Percentiles rank a stretch among this genome's conserved stretches.
Conservation (phyloP, 495 filamentous ascomycete genomes). For the Trichoderma reesei region DNA sequence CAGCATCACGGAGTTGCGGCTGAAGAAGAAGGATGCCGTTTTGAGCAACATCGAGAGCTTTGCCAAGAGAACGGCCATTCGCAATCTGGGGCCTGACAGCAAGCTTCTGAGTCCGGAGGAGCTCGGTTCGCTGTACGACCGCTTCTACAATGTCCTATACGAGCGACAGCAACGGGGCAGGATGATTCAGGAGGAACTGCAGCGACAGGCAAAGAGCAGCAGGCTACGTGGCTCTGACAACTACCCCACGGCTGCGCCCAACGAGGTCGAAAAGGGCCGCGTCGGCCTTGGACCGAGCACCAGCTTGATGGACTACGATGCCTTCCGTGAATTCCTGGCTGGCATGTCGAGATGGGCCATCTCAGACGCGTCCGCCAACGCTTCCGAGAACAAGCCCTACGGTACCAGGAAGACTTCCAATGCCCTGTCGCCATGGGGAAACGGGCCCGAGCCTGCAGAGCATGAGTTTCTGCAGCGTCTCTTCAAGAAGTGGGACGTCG, state of each 20-base stretch:
- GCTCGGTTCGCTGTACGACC: conserved; percentile 79
- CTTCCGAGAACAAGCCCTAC: conserved; percentile 35
- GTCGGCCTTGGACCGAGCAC: conserved; percentile 82
- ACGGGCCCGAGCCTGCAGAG: conserved; percentile 73
- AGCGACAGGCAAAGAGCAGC: conserved; percentile 50
- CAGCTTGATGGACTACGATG: conserved; percentile 92
- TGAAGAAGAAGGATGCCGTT: conserved; percentile 86
- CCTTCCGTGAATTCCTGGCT: conserved; percentile 86
- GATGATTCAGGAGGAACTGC: conserved; percentile 65
- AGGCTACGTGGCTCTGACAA: conserved; percentile 43
- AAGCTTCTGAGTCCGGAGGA: conserved; percentile 80
- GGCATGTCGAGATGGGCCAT: conserved; percentile 85
- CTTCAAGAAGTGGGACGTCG: conserved; percentile 78
- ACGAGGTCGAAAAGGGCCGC: conserved; percentile 59
- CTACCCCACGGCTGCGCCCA: conserved; percentile 28
- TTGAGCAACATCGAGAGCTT: conserved; percentile 93
- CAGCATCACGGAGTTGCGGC: conserved; percentile 78
- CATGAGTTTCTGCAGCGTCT: conserved; percentile 91
- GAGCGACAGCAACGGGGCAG: conserved; percentile 77
- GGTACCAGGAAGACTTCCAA: conserved; percentile 40
- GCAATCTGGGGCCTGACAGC: conserved; percentile 91
- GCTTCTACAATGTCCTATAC: conserved; percentile 84
- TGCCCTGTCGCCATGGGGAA: conserved; percentile 60
- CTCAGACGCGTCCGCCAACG: conserved; percentile 57
- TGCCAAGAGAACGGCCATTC: conserved; percentile 89